Base-by-base conservation (phyloP, 805 yeast genomes). In the Nakazawaea wickerhamii region DNA sequence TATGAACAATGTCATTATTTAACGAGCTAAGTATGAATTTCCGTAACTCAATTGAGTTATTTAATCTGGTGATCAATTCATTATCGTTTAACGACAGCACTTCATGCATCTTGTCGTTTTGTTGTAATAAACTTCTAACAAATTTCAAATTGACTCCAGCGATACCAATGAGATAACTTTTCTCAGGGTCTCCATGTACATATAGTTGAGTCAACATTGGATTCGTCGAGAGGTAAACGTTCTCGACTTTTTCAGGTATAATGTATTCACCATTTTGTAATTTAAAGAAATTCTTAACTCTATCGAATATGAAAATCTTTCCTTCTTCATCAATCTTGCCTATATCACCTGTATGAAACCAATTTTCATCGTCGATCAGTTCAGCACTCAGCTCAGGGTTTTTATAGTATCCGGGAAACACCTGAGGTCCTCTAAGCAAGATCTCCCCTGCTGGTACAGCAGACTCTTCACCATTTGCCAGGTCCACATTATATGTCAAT, bases 241-340 rank as follows among this genome's bases (percentile, higher is more conserved):
- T 67, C 48, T 70, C 73, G 38, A 70, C 61, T 48, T 64, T 69
- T 48, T 70, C 75, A 10, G 74, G 70, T 8, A 73, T 65, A 23
- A 70, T 63, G 50, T 67, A 70, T 53, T 70, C 47, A 17, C 54
- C 54, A 30, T 49, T 50, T 14, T 48, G 22, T 22, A 50, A 57
- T 67, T 81, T 81, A 69, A 80, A 81, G 55, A 81, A 74, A 58
- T 81, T 83, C 64, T 81, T 81, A 36, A 75, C 78, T 40, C 87
- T 67, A 53, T 79, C 84, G 40, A 79, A 72, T 45, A 79, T 73
- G 48, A 53, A 60, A 43, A 62, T 59, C 44, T 55, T 54, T 56
- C 50, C 73, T 28, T 52, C 51, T 43, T 73, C 76, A 39, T 62
- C 65, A n/a, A 68, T 45, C 8, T 55, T 50, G 6, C 71, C 75